Conservation (phyloP, 192 early-diverging fungal species). For the Coemansia furcata region DNA sequence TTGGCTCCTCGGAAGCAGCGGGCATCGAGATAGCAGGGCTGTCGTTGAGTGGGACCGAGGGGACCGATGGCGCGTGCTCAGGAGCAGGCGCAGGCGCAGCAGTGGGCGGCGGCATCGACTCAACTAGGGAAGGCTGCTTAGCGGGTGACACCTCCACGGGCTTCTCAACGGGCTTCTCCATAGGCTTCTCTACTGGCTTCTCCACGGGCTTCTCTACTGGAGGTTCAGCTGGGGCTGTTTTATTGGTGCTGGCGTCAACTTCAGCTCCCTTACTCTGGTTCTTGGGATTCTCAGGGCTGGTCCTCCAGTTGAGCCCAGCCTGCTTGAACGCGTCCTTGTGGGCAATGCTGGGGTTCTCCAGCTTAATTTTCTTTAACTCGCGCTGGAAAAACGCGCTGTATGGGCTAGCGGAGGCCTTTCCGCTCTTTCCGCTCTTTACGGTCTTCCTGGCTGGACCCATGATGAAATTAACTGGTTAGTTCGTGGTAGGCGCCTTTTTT, state of each 20-base stretch:
- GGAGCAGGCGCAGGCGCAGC: conserved; percentile 3
- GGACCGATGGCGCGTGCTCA: neutral
- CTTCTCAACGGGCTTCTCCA: no score
- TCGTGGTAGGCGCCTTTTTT: neutral
- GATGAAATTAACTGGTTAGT: conserved; percentile 1
- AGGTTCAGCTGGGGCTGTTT: neutral
- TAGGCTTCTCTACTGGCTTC: neutral
- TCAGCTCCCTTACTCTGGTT: conserved; percentile 11
- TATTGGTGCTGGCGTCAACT: neutral
- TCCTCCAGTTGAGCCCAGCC: conserved; percentile 45
- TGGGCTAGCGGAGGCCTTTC: conserved; percentile 16
- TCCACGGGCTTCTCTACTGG: neutral
- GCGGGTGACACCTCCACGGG: neutral
- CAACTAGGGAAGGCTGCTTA: neutral
- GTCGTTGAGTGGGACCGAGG: neutral
- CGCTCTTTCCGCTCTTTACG: conserved; percentile 23
- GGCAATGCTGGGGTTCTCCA: conserved; percentile 34
- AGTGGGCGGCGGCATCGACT: neutral
- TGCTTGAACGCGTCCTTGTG: conserved; percentile 53
- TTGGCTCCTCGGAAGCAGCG: neutral
- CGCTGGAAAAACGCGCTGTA: conserved; percentile 39
- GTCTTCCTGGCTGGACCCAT: neutral
- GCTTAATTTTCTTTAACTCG: conserved; percentile 49
- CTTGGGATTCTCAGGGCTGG: conserved; percentile 45
- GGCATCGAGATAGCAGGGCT: neutral